Conservation (phyloP, 2,329 filamentous ascomycete genomes). For the Ascochyta koolunga region DNA sequence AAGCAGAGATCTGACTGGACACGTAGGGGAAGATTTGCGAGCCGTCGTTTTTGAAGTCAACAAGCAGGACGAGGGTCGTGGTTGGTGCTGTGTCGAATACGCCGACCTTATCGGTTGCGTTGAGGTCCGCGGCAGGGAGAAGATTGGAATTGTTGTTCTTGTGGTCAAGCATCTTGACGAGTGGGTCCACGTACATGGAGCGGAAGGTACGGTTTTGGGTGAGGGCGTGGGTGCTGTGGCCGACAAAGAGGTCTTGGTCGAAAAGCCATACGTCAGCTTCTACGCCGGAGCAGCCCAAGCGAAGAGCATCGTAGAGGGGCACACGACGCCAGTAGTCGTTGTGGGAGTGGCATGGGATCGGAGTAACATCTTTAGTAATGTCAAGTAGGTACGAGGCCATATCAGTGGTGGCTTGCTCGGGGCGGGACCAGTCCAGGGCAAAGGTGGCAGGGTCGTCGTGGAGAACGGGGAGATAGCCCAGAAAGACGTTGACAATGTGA, state of each 20-base stretch:
- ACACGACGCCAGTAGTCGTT: conserved; percentile 65
- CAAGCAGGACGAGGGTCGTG: conserved; percentile 58
- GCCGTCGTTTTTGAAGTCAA: conserved; percentile 57
- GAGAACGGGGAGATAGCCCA: conserved; percentile 45
- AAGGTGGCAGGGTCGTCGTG: conserved; percentile 43
- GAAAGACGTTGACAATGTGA: conserved; percentile 49
- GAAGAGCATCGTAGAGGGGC: conserved; percentile 61
- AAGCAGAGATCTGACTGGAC: conserved; percentile 51
- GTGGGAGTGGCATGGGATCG: conserved; percentile 62
- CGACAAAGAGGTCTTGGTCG: conserved; percentile 60
- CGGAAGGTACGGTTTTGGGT: conserved; percentile 56
- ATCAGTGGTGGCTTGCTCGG: conserved; percentile 44
- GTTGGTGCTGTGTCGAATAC: conserved; percentile 58
- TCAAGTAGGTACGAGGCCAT: conserved; percentile 51
- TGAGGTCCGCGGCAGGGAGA: conserved; percentile 16
- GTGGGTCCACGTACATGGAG: conserved; percentile 60
- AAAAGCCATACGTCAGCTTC: conserved; percentile 65
- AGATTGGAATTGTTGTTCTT: conserved; percentile 55
- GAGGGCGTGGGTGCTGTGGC: conserved; percentile 58
- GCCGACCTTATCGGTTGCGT: conserved; percentile 47
- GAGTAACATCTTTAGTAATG: conserved; percentile 56
- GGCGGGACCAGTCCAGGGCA: conserved; percentile 50
- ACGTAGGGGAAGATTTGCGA: conserved; percentile 46
- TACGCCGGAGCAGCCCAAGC: conserved; percentile 61
- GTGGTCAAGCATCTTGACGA: conserved; percentile 56